Evolutionary conservation across 2,329 filamentous ascomycete species (phyloP), one percentile per base, ranked within the genome.

Genomic region (Proliferodiscus dingleyae): DNA sequence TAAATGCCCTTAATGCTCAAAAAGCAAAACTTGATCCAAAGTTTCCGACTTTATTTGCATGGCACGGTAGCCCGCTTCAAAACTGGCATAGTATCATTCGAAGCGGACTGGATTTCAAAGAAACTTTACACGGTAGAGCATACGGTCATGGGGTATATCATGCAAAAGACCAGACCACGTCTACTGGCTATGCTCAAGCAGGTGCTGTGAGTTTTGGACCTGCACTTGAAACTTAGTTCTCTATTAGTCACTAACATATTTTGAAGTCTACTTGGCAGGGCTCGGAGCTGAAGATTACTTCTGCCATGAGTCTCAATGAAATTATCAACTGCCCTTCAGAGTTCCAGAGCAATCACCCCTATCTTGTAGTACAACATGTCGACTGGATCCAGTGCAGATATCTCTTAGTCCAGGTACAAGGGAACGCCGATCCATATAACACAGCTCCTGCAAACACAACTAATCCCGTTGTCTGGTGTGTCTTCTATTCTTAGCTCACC

Each of bases 81-180:
- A 95, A 95, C 58, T 95, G 90, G 90, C 90, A 96, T 64, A 86
- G 83, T 57, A 95, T 96, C 57, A 80, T 95, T 51, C 80, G 89
- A 24, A 80, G 85, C 49, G 89, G 90, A 0, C 70, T 96, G 5
- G 79, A 95, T 61, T 95, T 82, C 66, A 76, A 79, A 4, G 64
- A 76, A 1, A 66, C 69, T 0, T 33, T 62, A 0, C 68, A 91
- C 61, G 90, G 89, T 1, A 79, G 90, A 50, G 71, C 83, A 1
- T 88, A 54, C 58, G 90, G 90, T 0, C 48, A 95, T 60, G 90
- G 90, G 0, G 85, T 94, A 2, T 96, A 96, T 60, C 83, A 94
- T 62, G 83, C 86, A 32, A 68, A 68, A 9, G 52, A 80, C 2
- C 78, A 80, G 38, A n/a, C 36, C 0, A 77, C 71, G 0, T 89